Base-by-base conservation (phyloP, 495 filamentous ascomycete species). In the Podospora australis region DNA sequence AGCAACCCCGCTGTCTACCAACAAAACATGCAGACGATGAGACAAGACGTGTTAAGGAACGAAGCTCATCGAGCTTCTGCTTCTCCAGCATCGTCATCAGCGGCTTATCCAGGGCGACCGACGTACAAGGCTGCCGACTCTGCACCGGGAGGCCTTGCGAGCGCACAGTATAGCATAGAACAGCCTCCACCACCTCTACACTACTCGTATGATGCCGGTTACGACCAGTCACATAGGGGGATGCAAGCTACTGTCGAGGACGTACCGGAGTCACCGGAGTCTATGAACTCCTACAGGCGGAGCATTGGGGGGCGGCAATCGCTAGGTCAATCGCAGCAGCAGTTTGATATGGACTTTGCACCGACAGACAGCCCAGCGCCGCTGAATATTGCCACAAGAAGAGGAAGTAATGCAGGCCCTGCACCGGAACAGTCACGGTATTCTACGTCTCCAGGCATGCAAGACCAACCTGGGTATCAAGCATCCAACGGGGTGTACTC, bases 211-310 rank as follows among this genome's bases (percentile, higher is more conserved):
- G 75, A 78, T 48, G 42, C 64, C 3, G 49, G 55, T 34, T 75
- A 73, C 48, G 72, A 73, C 24, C 21, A 56, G 6, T 58, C 60
- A 21, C 54, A 72, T 50, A 70, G 72, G 29, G 68, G 71, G 13
- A 82, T 86, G 82, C 82, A 86, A 49, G 79, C 81, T 19, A 79
- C 75, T 4, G 82, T 86, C 36, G 82, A 85, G 56, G 83, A 86
- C 60, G 82, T 80, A 39, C 76, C 78, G 2, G 71, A 74, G 39
- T 72, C 73, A 11, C 74, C 74, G 2, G 63, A 59, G 13, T 56
- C 60, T n/a, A 22, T 45, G 6, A 59, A 54, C 71, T 48, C 70
- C 68, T 17, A 72, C 74, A 44, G 69, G 65, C 38, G 77, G 68
- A 68, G 69, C 70, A 57, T 63, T 28, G 65, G 64, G 16, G 56